Base-by-base conservation (phyloP, 768 basidiomycete species). In the Leccinum subgranulosum region DNA sequence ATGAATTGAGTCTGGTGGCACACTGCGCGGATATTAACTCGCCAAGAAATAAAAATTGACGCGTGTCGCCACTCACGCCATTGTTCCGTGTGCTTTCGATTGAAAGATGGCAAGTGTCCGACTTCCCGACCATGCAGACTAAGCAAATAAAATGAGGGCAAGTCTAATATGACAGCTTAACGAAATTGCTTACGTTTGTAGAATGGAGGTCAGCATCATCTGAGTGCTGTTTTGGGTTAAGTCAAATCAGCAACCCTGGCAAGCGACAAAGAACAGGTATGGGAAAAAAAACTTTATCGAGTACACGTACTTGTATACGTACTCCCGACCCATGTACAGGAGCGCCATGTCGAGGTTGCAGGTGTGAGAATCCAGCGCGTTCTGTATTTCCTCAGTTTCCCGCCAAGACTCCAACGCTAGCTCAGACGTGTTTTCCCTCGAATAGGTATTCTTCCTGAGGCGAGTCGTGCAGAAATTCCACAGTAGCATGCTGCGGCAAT, bases 401-500 rank as follows among this genome's bases (percentile, higher is more conserved):
- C 79, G 73, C 76, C 83, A 87, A 2, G 84, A 82, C 50, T 84
- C 82, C 55, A 83, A 74, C 6, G 85, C 81, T 51, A 84, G 76
- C 43, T 83, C 83, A 1, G 83, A 80, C 47, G 81, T 80, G n/a
- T 82, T 81, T 33, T 84, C 81, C 21, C 74, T 74, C 11, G 74
- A 69, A 56, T 76, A 76, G 0, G 64, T 62, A 12, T 76, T 75
- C 54, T 76, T 74, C 51, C 80, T 68, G 27, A 85, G 73, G 3
- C 83, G 82, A 49, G 79, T 77, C 23, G 71, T 69, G 61, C 83
- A 85, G 66, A 84, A 86, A 64, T 83, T 87, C 88, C 89, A 92
- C 4, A 92, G 76, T 10, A 92, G 79, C 86, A 92, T 88, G 67
- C 84, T 84, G 33, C 90, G 84, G 71, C 88, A 90, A 64, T 90